Evolutionary conservation across 1,284 basidiomycete genomes (phyloP).

Genomic region (Wallemia hederae): DNA sequence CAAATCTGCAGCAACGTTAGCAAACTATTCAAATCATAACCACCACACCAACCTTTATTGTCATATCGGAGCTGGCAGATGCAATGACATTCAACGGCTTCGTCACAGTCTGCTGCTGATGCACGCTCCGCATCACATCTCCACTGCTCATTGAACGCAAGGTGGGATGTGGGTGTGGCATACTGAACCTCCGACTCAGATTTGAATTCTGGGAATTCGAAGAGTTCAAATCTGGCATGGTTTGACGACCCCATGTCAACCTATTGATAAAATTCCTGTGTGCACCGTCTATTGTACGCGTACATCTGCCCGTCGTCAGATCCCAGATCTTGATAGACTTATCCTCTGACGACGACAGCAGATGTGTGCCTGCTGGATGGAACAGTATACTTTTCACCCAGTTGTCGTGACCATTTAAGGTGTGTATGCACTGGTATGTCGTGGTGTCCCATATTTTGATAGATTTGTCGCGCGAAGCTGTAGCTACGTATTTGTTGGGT

Average conservation of each 20-base stretch:
- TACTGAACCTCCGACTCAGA: not conserved
- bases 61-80: not conserved
- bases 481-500: conserved; percentile 33
- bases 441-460: conserved; percentile 62
- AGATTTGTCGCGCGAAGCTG: conserved; percentile 60
- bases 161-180: not conserved
- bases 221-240: not conserved
- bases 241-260: not conserved
- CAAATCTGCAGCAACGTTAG: not conserved
- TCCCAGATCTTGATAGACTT: conserved; percentile 83
- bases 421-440: conserved; percentile 41
- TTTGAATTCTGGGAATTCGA: no score
- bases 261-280: not conserved
- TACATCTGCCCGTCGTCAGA: conserved; percentile 50
- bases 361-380: not conserved
- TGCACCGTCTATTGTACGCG: conserved; percentile 19
- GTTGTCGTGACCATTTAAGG: conserved; percentile 14
- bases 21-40: no score
- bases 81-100: not conserved
- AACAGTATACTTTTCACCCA: not conserved
- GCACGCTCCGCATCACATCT: not conserved
- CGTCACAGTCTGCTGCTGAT: not conserved
- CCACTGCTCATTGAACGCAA: not conserved
- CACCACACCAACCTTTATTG: not conserved
- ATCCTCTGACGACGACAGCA: conserved; percentile 74